phyloP scores from a whole-genome alignment of 306 rosid species.

The Inga leiocalycina region DNA sequence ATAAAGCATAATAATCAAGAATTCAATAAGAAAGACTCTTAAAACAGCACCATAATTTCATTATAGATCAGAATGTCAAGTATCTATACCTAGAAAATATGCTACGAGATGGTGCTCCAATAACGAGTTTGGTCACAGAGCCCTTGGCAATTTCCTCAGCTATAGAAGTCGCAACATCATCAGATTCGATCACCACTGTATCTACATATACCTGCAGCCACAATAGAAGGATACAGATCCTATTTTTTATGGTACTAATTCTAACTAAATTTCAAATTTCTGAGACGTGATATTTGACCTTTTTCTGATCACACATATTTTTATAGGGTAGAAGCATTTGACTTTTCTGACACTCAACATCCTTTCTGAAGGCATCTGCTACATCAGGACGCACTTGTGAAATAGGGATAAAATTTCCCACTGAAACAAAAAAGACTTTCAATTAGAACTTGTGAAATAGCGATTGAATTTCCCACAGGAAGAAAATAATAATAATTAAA shows the following conservation, averaged over 20 bases:
- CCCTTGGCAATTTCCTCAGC: conserved; percentile 70
- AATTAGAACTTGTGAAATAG: conserved; percentile 23
- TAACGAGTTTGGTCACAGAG: conserved; percentile 60
- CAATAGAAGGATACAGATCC: conserved; percentile 23
- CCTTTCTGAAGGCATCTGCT: conserved; percentile 67
- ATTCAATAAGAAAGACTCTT: neutral
- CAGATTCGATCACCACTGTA: conserved; percentile 71
- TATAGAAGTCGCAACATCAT: conserved; percentile 71
- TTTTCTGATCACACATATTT: conserved; percentile 68
- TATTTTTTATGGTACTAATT: conserved; percentile 29
- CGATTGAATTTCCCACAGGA: neutral
- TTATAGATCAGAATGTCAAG: conserved; percentile 13
- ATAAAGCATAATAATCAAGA: neutral
- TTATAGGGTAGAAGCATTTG: conserved; percentile 77
- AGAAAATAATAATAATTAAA: neutral
- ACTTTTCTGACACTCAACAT: conserved; percentile 63
- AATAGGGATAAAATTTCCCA: conserved; percentile 79
- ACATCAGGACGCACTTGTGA: conserved; percentile 79
- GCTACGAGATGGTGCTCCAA: conserved; percentile 81
- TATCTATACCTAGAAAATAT: conserved; percentile 75
- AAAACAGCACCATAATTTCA: conserved; percentile 17
- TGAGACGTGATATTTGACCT: conserved; percentile 55
- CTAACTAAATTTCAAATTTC: conserved; percentile 32
- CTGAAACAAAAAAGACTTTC: conserved; percentile 46
- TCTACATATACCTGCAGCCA: conserved; percentile 75